Evolutionary conservation across 2,329 filamentous ascomycete species (phyloP), one percentile per base, ranked within the genome.

Genomic region (Tolypocladium amazonense): DNA sequence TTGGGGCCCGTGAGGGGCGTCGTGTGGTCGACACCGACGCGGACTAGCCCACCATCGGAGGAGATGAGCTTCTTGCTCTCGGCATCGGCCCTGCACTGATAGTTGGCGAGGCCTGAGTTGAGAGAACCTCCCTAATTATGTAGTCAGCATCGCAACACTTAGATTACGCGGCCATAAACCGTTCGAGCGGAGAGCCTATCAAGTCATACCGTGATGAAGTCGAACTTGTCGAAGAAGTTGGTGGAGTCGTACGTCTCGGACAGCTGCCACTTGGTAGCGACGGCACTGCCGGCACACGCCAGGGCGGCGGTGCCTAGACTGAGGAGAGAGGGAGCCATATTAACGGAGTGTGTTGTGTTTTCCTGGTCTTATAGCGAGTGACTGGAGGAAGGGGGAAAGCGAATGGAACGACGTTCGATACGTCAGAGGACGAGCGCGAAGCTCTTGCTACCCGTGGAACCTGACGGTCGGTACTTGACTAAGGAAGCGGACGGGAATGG

Each of bases 71-170:
- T 73, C 25, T 75, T 65, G 3, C 59, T 60, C 11, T 67, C 50
- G 18, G 79, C 77, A 27, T 73, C 69, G 1, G 61, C 30, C 57
- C 69, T 65, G 67, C 59, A 70, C 54, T 71, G 69, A 64, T 80
- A 92, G 59, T 77, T 73, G 56, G 90, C 87, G 66, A 81, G 88
- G 11, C 88, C 88, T 59, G 80, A 68, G 53, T 85, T 90, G 8
- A 84, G 84, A 65, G 91, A 88, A 6, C 66, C 54, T 23, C 64
- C 66, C 66, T 67, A 20, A 69, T 63, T 54, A 57, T 15, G 23
- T 54, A 66, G 61, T 53, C 30, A 53, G 50, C 6, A 18, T 30
- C 9, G 12, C 35, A 11, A 11, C 35, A 14, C 35, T 37, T 37
- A 14, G 11, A 14, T 11, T 9, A 37, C 9, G 14, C 2, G 11